Evolutionary conservation across 225 moss, liverwort and hornwort species (phyloP).

Genomic region (Physcomitrium patens): DNA sequence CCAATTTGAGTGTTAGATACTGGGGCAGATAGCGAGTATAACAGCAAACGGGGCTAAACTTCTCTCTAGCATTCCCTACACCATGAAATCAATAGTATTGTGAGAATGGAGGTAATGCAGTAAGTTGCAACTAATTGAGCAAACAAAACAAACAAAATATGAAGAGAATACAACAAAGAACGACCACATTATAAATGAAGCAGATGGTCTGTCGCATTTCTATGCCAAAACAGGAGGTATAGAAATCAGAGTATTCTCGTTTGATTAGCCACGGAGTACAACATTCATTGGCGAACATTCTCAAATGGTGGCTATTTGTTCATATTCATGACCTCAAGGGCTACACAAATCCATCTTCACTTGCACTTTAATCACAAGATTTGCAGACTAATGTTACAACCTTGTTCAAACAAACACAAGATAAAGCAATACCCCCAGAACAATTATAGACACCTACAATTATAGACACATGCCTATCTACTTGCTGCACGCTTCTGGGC

Average conservation of each 20-base stretch:
- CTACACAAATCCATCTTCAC: conserved; percentile 34
- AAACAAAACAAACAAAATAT: not conserved
- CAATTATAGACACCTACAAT: too few relatives aligned
- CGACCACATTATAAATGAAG: not conserved
- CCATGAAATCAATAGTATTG: not conserved
- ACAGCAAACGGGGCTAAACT: not conserved
- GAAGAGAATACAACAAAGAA: not conserved
- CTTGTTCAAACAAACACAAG: conserved; percentile 33
- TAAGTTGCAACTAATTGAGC: not conserved
- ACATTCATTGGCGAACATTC: conserved; percentile 21
- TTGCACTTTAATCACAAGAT: conserved; percentile 33
- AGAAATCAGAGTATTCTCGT: conserved; percentile 23
- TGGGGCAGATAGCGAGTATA: too few relatives aligned
- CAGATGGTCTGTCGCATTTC: conserved; percentile 24
- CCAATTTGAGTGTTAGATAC: too few relatives aligned
- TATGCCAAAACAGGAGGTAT: conserved; percentile 31
- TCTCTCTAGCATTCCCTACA: not conserved
- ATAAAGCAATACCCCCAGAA: not conserved
- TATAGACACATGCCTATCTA: too few relatives aligned
- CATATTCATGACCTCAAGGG: not conserved
- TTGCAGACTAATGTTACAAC: conserved; percentile 44
- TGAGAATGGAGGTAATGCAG: too few relatives aligned
- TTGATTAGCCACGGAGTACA: conserved; percentile 6
- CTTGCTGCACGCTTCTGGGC: too few relatives aligned
- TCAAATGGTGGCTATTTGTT: not conserved